Evolutionary conservation across 345 rosid genomes (phyloP), one percentile per base, ranked within the genome.

Genomic region (Leavenworthia alabamica): DNA sequence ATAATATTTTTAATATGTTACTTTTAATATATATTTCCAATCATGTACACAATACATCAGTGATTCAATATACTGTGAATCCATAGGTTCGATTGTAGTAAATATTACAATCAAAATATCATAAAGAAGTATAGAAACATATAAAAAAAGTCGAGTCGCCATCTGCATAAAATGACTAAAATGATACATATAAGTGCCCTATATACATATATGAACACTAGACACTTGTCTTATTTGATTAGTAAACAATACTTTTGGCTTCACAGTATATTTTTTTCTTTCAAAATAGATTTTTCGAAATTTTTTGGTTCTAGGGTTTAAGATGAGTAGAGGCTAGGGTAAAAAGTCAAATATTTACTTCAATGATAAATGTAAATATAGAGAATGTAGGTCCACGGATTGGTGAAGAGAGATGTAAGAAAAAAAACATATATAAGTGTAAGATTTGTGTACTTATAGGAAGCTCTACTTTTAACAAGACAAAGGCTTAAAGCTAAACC

Each of bases 401-500:
- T 43, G 26, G 51, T 27, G 68, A 48, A 61, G 49, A 42, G 40
- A 33, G 32, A 56, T 3, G n/a, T 3, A 13, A 32, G 52, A 49
- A 2, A 36, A 20, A 35, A 4, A 24, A n/a, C 10, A 37, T 11
- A 45, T 55, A 56, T 39, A 60, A 8, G 36, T 61, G 41, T 60
- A 52, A 15, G 42, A 59, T 22, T 19, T 43, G 35, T 37, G 52
- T 63, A 62, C 55, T 28, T 64, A 57, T 64, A 55, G 55, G 66
- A 64, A 71, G 56, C 86, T 84, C 79, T 82, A 79, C 90, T 81
- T 75, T 78, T 70, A 77, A 83, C 69, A 79, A 73, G 85, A 79
- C 84, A 76, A 36, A 67, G 77, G 48, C 72, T 65, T 72, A 66
- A 58, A 60, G 75, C 67, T 71, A 54, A 54, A 43, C 63, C 72